Conservation (phyloP, 2,329 filamentous ascomycete genomes). For the Rhynchosporium secalis region DNA sequence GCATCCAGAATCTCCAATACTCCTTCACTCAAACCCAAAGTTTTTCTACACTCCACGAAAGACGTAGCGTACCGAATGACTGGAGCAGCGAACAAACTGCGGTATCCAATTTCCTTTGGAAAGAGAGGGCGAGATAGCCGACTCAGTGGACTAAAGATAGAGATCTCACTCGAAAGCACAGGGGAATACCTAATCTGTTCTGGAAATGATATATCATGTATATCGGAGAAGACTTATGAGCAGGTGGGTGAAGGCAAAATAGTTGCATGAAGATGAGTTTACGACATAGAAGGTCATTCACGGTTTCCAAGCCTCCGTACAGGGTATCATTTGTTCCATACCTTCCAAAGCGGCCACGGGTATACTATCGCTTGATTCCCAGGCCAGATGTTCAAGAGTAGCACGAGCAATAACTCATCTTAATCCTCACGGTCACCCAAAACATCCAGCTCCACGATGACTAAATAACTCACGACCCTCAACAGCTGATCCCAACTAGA, state of each 20-base stretch:
- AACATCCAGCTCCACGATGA: constrained; percentile 18
- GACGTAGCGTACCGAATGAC: constrained; percentile 46
- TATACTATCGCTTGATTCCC: constrained; percentile 13
- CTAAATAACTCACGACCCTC: constrained; percentile 23
- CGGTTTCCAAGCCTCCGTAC: constrained; percentile 47
- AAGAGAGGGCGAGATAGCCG: constrained; percentile 45
- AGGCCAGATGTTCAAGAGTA: constrained; percentile 16
- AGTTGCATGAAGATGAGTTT: constrained; percentile 51
- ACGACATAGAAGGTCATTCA: constrained; percentile 50
- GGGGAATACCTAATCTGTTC: constrained; percentile 50
- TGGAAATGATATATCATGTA: constrained; percentile 28
- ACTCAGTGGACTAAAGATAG: constrained; percentile 45
- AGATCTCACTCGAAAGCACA: constrained; percentile 50
- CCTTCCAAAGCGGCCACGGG: constrained; percentile 44
- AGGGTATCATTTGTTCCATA: constrained; percentile 50
- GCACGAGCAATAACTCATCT: neutral
- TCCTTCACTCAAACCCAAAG: constrained; percentile 45
- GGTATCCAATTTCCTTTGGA: constrained; percentile 26
- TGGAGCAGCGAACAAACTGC: constrained; percentile 44
- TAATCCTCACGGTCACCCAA: neutral
- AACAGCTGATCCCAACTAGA: constrained; percentile 18
- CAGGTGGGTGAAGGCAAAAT: neutral
- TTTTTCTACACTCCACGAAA: constrained; percentile 47
- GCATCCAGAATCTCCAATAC: constrained; percentile 54
- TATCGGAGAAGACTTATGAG: too few relatives aligned